These are phyloP conservation scores for Alternaria dauci DNA, from an alignment of 2,329 filamentous ascomycete species.

Conservation along the genomic window DNA sequence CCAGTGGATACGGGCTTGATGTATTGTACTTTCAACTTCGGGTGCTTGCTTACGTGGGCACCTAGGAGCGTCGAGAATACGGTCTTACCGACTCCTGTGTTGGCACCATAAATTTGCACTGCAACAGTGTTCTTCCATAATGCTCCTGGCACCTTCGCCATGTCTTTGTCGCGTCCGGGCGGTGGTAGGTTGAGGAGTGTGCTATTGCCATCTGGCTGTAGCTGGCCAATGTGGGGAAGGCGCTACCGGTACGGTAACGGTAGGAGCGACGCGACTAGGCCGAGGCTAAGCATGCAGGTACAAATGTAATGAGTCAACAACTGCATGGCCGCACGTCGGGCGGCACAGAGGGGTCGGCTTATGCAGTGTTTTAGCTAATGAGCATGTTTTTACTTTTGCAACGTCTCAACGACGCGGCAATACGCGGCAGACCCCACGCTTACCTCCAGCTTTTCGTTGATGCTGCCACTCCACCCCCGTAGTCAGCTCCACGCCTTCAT, in stretches of 20 bases:
- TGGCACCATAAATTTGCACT: constrained; percentile 82
- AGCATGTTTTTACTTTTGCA: background rate
- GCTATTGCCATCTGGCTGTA: background rate
- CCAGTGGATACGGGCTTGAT: constrained; percentile 87
- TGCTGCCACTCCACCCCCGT: background rate
- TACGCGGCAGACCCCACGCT: constrained; percentile 13
- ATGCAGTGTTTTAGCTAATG: constrained; percentile 14
- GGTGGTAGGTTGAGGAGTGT: constrained; percentile 2
- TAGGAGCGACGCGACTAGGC: constrained; percentile 1
- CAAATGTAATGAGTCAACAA: constrained; percentile 17
- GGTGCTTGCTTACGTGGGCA: constrained; percentile 57
- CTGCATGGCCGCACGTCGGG: background rate
- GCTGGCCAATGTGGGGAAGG: constrained; percentile 2
- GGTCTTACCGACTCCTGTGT: constrained; percentile 87
- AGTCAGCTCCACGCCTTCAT: background rate
- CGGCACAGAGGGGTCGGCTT: constrained; percentile 5
- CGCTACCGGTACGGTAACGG: background rate
- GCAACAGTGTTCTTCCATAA: constrained; percentile 74
- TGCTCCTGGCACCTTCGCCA: constrained; percentile 63
- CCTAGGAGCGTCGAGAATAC: constrained; percentile 78
- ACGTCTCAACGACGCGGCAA: constrained; percentile 1
- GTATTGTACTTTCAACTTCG: constrained; percentile 63
- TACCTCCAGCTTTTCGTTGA: background rate
- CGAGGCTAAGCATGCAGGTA: constrained; percentile 13
- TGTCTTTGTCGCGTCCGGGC: constrained; percentile 19